phyloP scores from a whole-genome alignment of 768 basidiomycete species.

The Collybiopsis confluens region DNA sequence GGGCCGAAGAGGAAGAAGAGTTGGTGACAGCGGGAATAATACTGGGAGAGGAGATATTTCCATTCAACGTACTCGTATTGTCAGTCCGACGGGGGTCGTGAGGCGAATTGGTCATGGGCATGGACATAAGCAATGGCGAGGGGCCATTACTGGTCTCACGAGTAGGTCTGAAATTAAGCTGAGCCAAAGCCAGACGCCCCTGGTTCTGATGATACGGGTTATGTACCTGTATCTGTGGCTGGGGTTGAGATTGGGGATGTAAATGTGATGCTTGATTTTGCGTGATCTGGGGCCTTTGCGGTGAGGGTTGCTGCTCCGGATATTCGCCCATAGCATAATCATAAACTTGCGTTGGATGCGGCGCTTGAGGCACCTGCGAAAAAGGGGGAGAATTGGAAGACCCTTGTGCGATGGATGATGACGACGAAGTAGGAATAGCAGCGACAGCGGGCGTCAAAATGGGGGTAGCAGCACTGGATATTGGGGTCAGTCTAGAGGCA shows the following conservation, averaged over 20 bases:
- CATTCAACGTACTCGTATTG: not conserved
- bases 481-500: not conserved
- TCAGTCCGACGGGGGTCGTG: not conserved
- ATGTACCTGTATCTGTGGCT: not conserved
- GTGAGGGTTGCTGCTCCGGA: slow-evolving; percentile 11
- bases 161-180: not conserved
- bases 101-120: not conserved
- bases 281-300: slow-evolving; percentile 17
- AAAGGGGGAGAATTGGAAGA: not conserved
- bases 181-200: not conserved
- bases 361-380: not conserved
- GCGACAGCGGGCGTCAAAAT: not conserved
- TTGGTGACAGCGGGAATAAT: not conserved
- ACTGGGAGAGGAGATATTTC: too few species aligned
- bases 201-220: not conserved
- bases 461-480: not conserved
- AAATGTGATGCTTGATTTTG: not conserved
- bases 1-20: not conserved
- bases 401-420: not conserved
- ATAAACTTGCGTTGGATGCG: not conserved
- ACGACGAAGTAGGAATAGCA: not conserved
- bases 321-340: not conserved
- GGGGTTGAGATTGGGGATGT: slow-evolving; percentile 6
- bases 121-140: too few species aligned
- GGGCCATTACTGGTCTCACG: not conserved